Conservation (phyloP, 352 stramenopile species). For the Phytophthora constricta region DNA sequence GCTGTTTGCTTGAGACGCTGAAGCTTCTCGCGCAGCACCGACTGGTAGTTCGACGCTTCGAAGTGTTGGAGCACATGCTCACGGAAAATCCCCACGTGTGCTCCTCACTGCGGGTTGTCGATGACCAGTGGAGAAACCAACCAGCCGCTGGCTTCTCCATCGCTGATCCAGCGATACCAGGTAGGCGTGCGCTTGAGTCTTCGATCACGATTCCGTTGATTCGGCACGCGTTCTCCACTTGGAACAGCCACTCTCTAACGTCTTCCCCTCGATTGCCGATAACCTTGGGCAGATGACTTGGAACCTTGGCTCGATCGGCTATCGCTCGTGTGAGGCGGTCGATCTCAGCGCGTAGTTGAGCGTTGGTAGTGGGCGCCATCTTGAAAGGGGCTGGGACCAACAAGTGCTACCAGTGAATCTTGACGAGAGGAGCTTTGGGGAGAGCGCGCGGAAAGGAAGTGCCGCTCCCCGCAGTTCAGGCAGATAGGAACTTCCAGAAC, state of each 20-base stretch:
- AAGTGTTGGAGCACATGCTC: constrained; percentile 1
- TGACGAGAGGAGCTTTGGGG: no score
- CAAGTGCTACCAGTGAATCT: no score
- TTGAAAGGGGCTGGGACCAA: no score
- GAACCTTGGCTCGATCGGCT: no score
- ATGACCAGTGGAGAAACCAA: background rate
- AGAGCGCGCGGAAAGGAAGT: no score
- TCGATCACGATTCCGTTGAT: constrained; percentile 9
- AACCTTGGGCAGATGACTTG: background rate
- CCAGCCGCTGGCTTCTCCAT: background rate
- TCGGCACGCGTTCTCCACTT: constrained; percentile 4
- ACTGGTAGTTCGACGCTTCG: background rate
- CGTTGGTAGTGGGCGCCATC: no score
- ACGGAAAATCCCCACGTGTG: constrained; percentile 7
- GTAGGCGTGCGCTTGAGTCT: background rate
- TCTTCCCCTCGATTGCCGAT: background rate
- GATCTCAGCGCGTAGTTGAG: no score
- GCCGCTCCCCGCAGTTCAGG: no score
- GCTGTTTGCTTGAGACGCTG: background rate
- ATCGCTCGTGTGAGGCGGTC: no score
- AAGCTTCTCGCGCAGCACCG: background rate
- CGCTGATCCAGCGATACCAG: constrained; percentile 4
- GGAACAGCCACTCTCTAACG: background rate
- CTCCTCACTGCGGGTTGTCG: background rate
- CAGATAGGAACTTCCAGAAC: no score